A percentile compares a stretch with the other conserved stretches of the same genome.
These are phyloP conservation scores for Apiotrichum sp. DNA, from an alignment of 1,284 basidiomycete genomes.

Conservation along the genomic window DNA sequence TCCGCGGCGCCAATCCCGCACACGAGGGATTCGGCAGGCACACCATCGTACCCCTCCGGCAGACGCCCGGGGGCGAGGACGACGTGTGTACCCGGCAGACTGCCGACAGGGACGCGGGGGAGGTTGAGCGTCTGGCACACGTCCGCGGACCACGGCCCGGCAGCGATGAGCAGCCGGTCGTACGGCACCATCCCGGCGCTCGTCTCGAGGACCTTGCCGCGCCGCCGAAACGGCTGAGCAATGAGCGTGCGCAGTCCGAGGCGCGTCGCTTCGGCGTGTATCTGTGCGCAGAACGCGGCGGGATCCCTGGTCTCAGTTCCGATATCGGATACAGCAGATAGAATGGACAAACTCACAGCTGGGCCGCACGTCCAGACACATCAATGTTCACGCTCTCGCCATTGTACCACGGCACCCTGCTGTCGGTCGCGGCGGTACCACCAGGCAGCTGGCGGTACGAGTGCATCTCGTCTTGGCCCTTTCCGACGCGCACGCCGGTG, in stretches of 20 bases:
- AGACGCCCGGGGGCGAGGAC: slow-evolving; percentile 2
- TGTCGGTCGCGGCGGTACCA: background rate
- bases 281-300: slow-evolving; percentile 4
- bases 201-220: slow-evolving; percentile 1
- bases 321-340: no score
- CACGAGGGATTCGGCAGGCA: slow-evolving; percentile 11
- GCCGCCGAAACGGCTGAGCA: slow-evolving; percentile 5
- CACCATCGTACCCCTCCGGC: background rate
- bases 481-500: slow-evolving; percentile 11
- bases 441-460: slow-evolving; percentile 11
- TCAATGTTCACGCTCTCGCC: slow-evolving; percentile 7
- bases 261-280: slow-evolving; percentile 5
- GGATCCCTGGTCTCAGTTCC: slow-evolving; percentile 3
- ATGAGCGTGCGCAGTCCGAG: slow-evolving; percentile 12
- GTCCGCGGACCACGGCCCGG: slow-evolving; percentile 13
- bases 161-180: slow-evolving; percentile 12
- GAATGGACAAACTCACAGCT: slow-evolving; percentile 5
- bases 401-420: slow-evolving; percentile 6
- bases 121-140: slow-evolving; percentile 8
- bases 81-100: slow-evolving; percentile 8
- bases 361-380: slow-evolving; percentile 1
- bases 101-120: slow-evolving; percentile 5
- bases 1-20: slow-evolving; percentile 4
- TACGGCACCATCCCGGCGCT: slow-evolving; percentile 4
- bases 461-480: slow-evolving; percentile 9